These are phyloP conservation scores for Coemansia sp. DNA, from an alignment of 192 early-diverging fungal genomes.

Conservation along the genomic window DNA sequence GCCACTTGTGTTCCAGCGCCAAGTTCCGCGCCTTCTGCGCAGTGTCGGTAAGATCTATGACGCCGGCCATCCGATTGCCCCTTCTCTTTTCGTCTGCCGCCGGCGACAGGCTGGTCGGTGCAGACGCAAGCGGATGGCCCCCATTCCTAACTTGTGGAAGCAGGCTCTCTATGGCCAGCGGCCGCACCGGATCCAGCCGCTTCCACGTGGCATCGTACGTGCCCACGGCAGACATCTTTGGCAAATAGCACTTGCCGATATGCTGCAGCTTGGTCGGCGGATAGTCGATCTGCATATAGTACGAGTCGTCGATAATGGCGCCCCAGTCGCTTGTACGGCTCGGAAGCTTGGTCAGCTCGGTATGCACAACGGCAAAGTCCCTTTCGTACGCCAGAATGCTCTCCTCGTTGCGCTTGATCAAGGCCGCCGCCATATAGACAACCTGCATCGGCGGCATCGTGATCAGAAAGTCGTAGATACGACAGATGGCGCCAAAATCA, in stretches of 20 bases:
- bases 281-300: conserved; percentile 30
- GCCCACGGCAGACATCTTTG: conserved; percentile 33
- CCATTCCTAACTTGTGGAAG: conserved; percentile 18
- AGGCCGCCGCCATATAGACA: conserved; percentile 60
- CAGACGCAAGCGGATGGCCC: conserved; percentile 27
- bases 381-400: conserved; percentile 31
- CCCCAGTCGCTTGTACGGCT: conserved; percentile 15
- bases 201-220: conserved; percentile 44
- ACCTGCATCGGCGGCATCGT: conserved; percentile 61
- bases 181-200: conserved; percentile 44
- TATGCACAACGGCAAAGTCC: conserved; percentile 45
- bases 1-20: conserved; percentile 44
- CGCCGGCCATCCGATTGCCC: conserved; percentile 31
- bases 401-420: conserved; percentile 32
- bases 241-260: conserved; percentile 31
- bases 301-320: conserved; percentile 39
- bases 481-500: conserved; percentile 47
- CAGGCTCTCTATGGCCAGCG: conserved; percentile 21
- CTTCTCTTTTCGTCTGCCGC: background rate
- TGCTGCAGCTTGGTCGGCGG: conserved; percentile 42
- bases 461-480: conserved; percentile 65
- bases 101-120: background rate
- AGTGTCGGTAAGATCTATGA: conserved; percentile 38
- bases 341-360: conserved; percentile 34
- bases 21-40: conserved; percentile 42